Base-by-base conservation (phyloP, 1,284 basidiomycete genomes). In the Porogramme epimiltina region DNA sequence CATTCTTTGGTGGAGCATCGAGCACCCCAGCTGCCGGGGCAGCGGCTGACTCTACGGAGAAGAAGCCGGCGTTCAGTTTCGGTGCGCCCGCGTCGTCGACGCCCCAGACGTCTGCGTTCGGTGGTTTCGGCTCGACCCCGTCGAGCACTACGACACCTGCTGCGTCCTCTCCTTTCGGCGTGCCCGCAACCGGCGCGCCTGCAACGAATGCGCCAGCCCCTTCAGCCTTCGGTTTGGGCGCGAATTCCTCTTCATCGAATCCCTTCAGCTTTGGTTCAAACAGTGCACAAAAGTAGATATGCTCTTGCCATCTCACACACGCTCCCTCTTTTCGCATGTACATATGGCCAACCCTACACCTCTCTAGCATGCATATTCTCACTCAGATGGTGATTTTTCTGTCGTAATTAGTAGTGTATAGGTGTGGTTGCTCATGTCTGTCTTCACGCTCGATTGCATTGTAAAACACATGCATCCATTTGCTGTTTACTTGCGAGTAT, bases 201-300 rank as follows among this genome's bases (percentile, higher is more conserved):
- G 65, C 64, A 49, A 23, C 57, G 1, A 62, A 64, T 45, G 62
- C 60, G 13, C 8, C 28, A 31, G 15, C 9, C 28, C 8, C 8
- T 15, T 15, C 28, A 31, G 15, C 28, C 28, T 60, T 56, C 41
- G 22, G 36, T 20, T 57, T 55, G 33, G 57, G 52, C 1, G 49
- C 52, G 3, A 34, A 57, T 15, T 51, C 58, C n/a, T 31, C 28
- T 31, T 31, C n/a, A 31, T 18, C 31, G 4, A 45, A 55, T 15
- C 51, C 69, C 4, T 76, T 75, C 58, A 64, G 66, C 31, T 75
- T 75, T 51, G 57, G 62, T 19, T 46, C 60, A 11, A 62, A 51
- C 28, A 58, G 54, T 33, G 43, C 52, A 36, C 54, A 58, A 56
- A 64, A 64, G 49, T 59, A 64, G 53, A 53, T 42, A 55, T 47